Evolutionary conservation across 2,329 filamentous ascomycete genomes (phyloP).

Genomic region (Lecanosticta acicola): DNA sequence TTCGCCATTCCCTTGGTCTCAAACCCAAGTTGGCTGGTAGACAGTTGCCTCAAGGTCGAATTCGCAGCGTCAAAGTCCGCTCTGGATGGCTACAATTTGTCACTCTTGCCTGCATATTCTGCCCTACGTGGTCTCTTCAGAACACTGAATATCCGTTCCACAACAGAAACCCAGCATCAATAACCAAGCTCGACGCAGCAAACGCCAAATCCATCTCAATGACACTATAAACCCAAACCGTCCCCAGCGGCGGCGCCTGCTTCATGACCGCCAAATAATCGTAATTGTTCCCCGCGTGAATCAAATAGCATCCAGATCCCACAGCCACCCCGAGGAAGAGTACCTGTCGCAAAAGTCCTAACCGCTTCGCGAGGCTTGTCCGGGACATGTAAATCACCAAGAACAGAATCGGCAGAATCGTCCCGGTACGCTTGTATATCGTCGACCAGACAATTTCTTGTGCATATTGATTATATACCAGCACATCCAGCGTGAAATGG

Average conservation of each 20-base stretch:
- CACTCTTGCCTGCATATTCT: too few species aligned
- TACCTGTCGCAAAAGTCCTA: slow-evolving; percentile 42
- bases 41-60: too few species aligned
- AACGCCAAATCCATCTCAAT: slow-evolving; percentile 72
- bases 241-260: slow-evolving; percentile 78
- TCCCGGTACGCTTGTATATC: slow-evolving; percentile 49
- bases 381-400: slow-evolving; percentile 42
- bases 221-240: slow-evolving; percentile 88
- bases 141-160: slow-evolving; percentile 47
- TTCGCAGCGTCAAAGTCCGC: too few species aligned
- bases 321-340: slow-evolving; percentile 61
- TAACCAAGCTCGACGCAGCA: slow-evolving; percentile 52
- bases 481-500: slow-evolving; percentile 71
- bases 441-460: slow-evolving; percentile 56
- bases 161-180: slow-evolving; percentile 49
- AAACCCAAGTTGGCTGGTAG: too few species aligned
- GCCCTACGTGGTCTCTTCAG: too few species aligned
- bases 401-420: slow-evolving; percentile 41
- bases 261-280: slow-evolving; percentile 90
- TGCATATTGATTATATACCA: slow-evolving; percentile 75
- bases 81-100: too few species aligned
- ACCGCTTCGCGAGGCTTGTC: slow-evolving; percentile 36
- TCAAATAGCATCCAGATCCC: slow-evolving; percentile 67
- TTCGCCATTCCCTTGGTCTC: too few species aligned
- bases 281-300: slow-evolving; percentile 72